A percentile compares a stretch with the other conserved stretches of the same genome.
Evolutionary conservation across 306 rosid genomes (phyloP).

Genomic region (Dalbergia cultrata): DNA sequence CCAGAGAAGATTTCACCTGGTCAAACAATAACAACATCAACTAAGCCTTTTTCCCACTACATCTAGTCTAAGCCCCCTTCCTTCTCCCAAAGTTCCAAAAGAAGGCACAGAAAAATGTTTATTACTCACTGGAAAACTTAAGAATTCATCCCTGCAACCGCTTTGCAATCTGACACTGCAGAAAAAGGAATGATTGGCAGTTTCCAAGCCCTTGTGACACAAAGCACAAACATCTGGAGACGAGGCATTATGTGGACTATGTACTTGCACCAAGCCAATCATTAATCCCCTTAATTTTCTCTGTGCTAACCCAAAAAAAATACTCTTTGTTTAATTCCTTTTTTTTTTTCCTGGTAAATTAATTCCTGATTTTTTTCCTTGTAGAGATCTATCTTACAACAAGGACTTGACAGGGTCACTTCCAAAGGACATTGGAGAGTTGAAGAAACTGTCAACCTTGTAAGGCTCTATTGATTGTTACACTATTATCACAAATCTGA

Average conservation of each 20-base stretch:
- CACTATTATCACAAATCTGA: not conserved
- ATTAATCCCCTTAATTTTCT: conserved; percentile 4
- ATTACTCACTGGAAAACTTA: too few species aligned
- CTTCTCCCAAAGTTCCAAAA: too few species aligned
- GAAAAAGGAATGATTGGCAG: not conserved
- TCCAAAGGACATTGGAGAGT: conserved; percentile 51
- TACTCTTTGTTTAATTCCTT: conserved; percentile 24
- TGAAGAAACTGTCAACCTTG: conserved; percentile 51
- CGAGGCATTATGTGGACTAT: not conserved
- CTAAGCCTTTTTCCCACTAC: too few species aligned
- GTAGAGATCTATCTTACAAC: conserved; percentile 66
- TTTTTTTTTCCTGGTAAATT: not conserved
- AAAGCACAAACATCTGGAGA: too few species aligned
- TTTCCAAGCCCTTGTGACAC: not conserved
- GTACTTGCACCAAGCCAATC: not conserved
- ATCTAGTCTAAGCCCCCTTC: too few species aligned
- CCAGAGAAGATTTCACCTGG: too few species aligned
- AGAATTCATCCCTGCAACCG: too few species aligned
- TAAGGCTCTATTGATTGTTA: conserved; percentile 44
- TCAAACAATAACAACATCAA: too few species aligned
- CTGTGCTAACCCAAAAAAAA: not conserved
- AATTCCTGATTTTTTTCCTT: conserved; percentile 13
- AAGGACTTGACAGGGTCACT: conserved; percentile 57
- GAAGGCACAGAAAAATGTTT: too few species aligned
- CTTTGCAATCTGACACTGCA: too few species aligned